Percentiles rank a stretch among this genome's conserved stretches.
Conservation (phyloP, 441 rosid genomes). For the Bruguiera hainesii region DNA sequence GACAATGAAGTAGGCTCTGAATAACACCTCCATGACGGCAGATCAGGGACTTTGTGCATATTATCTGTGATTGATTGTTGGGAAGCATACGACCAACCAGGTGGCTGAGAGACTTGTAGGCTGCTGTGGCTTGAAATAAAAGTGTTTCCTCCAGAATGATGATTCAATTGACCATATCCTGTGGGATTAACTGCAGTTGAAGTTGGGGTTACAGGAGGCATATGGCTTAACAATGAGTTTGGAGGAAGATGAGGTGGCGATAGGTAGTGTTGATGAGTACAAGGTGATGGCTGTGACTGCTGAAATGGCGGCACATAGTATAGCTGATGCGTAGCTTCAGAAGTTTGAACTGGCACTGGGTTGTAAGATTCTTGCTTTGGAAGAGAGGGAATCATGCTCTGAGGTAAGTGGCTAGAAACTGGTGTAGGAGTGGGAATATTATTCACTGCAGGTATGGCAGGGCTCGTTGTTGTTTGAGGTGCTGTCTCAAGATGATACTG, state of each 20-base stretch:
- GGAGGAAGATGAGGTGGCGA: constrained; percentile 21
- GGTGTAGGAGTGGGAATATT: constrained; percentile 12
- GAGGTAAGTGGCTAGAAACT: constrained; percentile 24
- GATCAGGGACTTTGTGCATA: constrained; percentile 22
- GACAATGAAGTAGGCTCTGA: constrained; percentile 21
- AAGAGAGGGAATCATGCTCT: constrained; percentile 16
- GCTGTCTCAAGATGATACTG: constrained; percentile 20
- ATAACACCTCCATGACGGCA: constrained; percentile 19
- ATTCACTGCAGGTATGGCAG: constrained; percentile 11
- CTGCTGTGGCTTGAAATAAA: constrained; percentile 25
- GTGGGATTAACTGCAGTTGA: constrained; percentile 18
- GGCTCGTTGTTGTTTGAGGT: constrained; percentile 25
- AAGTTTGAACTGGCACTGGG: constrained; percentile 14
- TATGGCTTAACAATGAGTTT: constrained; percentile 14
- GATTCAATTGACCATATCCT: constrained; percentile 11
- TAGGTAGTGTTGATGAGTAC: constrained; percentile 23
- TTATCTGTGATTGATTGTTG: constrained; percentile 23
- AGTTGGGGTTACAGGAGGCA: constrained; percentile 23
- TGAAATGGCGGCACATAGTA: constrained; percentile 19
- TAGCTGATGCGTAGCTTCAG: constrained; percentile 24
- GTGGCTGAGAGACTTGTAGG: constrained; percentile 19
- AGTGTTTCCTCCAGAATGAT: constrained; percentile 23
- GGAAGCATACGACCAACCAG: constrained; percentile 16
- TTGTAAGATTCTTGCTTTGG: constrained; percentile 27
- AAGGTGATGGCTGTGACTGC: constrained; percentile 25